These are phyloP conservation scores for Mytilinidion resinicola DNA, from an alignment of 495 filamentous ascomycete species.

Conservation along the genomic window DNA sequence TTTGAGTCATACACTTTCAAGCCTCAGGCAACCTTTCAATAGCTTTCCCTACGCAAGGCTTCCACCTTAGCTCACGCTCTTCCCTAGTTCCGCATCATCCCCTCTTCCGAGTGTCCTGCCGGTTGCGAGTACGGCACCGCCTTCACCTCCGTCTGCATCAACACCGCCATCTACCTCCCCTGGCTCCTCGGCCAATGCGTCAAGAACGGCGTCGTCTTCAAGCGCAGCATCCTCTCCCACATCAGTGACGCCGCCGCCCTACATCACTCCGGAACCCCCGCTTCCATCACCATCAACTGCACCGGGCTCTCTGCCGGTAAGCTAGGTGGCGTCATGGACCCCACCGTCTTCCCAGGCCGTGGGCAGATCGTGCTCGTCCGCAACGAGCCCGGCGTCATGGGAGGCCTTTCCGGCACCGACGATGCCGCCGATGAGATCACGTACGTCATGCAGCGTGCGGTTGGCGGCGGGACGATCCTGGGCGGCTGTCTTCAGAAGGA, in stretches of 20 bases:
- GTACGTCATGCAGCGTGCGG: constrained; percentile 89
- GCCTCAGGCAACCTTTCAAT: neutral
- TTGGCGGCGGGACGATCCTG: constrained; percentile 68
- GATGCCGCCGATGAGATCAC: constrained; percentile 72
- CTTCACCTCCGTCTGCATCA: constrained; percentile 86
- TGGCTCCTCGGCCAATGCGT: constrained; percentile 76
- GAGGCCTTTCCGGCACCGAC: constrained; percentile 64
- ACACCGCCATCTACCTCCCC: constrained; percentile 78
- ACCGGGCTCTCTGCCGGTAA: constrained; percentile 68
- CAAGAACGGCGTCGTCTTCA: constrained; percentile 60
- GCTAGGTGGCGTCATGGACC: constrained; percentile 79
- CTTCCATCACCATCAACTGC: constrained; percentile 77
- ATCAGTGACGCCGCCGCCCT: constrained; percentile 61
- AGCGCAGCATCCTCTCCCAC: constrained; percentile 56
- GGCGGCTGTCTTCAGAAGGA: constrained; percentile 82
- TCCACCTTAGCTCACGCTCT: neutral
- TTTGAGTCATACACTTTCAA: neutral
- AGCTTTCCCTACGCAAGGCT: neutral
- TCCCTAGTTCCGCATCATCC: constrained; percentile 40
- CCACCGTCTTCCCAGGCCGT: constrained; percentile 64
- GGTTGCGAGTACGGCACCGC: constrained; percentile 60
- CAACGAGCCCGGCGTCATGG: constrained; percentile 71
- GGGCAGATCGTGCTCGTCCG: constrained; percentile 87
- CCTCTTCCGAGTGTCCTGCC: constrained; percentile 48
- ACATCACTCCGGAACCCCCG: constrained; percentile 56